Base-by-base conservation (phyloP, 177 flowering plant genomes). In the Vitis hybrid region DNA sequence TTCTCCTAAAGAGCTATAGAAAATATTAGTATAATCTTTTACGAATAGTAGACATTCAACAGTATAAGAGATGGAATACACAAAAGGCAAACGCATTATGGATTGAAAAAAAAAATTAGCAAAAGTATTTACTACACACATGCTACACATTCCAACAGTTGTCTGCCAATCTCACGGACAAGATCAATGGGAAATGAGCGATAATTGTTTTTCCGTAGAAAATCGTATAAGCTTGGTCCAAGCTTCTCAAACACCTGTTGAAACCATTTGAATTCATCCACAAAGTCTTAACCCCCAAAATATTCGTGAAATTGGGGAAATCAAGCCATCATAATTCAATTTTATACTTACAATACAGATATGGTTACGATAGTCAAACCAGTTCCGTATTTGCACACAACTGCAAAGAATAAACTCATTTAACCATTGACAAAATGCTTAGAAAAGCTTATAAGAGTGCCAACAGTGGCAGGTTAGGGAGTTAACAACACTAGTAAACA, bases 311-410 rank as follows among this genome's bases (percentile, higher is more conserved):
- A 65, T 72, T 70, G 81, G 85, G 85, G 82, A 81, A 85, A 81
- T 71, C 63, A 82, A 79, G 74, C 79, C 78, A 79, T 82, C 67
- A 75, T 75, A 82, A 84, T 78, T 71, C 61, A 77, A 68, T 68
- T 71, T 66, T 68, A 74, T 78, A 79, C 80, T 79, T 77, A 80
- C 82, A 73, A 75, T 79, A 77, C 98, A 94, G 77, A 94, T 86
- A 94, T 94, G 98, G 81, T 94, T 94, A 89, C 94, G 96, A 88
- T 94, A 94, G 92, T 94, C 98, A 94, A 94, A 94, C 98, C 96
- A 94, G 91, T 90, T 92, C 96, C 96, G 86, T 86, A 94, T 76
- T 94, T 92, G 94, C 73, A 94, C 98, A 94, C 97, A 94, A 87
- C 98, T 92, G 97, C 98, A 94, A 94, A 79, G 89, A 87, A 94